phyloP scores from a whole-genome alignment of 2,329 filamentous ascomycete species.

The Aschersonia sp. region DNA sequence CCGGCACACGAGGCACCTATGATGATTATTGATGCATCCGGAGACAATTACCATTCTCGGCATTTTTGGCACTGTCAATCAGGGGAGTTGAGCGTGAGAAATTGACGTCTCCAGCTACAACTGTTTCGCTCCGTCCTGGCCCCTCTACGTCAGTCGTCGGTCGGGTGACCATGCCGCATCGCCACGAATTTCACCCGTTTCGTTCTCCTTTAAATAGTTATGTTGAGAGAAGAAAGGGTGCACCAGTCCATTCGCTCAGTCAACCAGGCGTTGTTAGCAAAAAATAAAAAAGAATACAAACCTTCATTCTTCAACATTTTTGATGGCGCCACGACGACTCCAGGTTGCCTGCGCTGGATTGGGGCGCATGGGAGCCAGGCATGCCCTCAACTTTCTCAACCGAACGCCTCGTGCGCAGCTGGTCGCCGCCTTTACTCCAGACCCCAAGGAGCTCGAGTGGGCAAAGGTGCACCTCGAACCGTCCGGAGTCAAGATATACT shows the following conservation, averaged over 20 bases:
- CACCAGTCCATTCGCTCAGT: not conserved
- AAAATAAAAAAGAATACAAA: not conserved
- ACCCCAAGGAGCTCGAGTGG: constrained; percentile 27
- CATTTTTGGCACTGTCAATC: not conserved
- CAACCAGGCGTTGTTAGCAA: not conserved
- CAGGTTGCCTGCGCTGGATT: constrained; percentile 32
- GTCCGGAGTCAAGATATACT: constrained; percentile 26
- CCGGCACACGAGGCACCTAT: not conserved
- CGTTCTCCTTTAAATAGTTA: not conserved
- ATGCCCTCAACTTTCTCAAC: constrained; percentile 32
- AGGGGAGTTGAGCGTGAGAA: not conserved
- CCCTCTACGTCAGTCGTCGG: not conserved
- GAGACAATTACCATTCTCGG: not conserved
- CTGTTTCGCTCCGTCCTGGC: not conserved
- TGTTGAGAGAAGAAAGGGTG: not conserved
- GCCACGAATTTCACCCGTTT: not conserved
- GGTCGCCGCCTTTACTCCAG: constrained; percentile 33
- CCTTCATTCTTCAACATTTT: not conserved
- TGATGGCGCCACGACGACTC: constrained; percentile 10
- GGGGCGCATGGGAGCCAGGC: constrained; percentile 36
- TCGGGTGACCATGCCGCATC: not conserved
- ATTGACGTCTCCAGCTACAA: not conserved
- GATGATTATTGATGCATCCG: not conserved
- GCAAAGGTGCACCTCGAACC: constrained; percentile 26
- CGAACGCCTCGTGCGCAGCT: constrained; percentile 30